These are phyloP conservation scores for Antitrichia curtipendula DNA, from an alignment of 225 moss, liverwort and hornwort genomes.

Conservation along the genomic window DNA sequence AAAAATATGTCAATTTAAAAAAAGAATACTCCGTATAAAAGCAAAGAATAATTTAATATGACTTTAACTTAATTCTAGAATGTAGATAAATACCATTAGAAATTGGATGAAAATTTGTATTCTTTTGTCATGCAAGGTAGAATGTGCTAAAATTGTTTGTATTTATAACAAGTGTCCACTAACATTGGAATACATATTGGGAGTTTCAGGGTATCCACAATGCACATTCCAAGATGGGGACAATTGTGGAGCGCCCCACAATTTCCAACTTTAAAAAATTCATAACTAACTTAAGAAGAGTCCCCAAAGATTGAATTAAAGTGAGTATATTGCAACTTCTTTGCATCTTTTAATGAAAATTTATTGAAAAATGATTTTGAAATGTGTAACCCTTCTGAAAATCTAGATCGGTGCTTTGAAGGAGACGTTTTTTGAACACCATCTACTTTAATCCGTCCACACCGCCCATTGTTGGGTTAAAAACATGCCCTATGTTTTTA, in stretches of 20 bases:
- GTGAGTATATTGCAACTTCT: background rate
- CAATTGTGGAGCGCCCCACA: accelerated
- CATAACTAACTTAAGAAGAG: no score
- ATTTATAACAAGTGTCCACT: accelerated
- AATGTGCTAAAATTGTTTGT: accelerated
- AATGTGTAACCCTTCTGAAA: accelerated
- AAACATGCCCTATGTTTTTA: background rate
- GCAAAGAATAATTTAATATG: background rate
- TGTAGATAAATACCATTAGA: no score
- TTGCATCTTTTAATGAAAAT: background rate
- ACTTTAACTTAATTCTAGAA: background rate
- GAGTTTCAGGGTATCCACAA: background rate
- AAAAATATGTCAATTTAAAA: background rate
- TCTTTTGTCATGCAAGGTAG: background rate
- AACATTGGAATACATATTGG: no score
- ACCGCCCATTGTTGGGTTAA: background rate
- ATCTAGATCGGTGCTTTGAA: accelerated
- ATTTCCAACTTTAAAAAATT: background rate
- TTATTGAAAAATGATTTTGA: background rate
- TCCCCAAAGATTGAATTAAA: background rate
- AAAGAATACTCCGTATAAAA: accelerated
- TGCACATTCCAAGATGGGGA: background rate
- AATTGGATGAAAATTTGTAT: background rate
- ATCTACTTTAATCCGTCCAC: background rate
- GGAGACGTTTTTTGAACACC: background rate